A percentile compares a stretch with the other conserved stretches of the same genome.
These are phyloP conservation scores for Tricholoma hemisulphureum DNA, from an alignment of 768 basidiomycete genomes.

Conservation along the genomic window DNA sequence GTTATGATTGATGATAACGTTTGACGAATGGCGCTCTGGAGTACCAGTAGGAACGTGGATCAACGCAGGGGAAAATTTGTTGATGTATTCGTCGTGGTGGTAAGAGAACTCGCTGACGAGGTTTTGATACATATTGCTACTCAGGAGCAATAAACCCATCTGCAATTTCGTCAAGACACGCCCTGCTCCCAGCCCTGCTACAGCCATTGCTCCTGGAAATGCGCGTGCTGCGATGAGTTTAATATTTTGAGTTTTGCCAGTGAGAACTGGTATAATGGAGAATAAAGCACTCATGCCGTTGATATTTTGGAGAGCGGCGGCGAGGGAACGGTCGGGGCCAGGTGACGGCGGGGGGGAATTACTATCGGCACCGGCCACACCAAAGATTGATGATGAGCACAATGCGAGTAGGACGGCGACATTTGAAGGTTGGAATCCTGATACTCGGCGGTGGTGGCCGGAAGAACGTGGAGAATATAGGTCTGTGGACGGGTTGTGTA, in stretches of 20 bases:
- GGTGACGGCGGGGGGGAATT: neutral
- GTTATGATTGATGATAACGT: neutral
- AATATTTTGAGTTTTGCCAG: neutral
- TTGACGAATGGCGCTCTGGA: neutral
- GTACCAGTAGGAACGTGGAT: neutral
- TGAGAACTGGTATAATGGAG: neutral
- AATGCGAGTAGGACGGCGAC: neutral
- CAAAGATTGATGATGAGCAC: neutral
- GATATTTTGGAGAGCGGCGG: neutral
- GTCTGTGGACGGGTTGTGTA: neutral
- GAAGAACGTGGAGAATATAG: neutral
- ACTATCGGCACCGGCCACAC: neutral
- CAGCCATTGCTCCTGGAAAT: neutral
- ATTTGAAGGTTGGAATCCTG: neutral
- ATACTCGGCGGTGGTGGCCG: neutral
- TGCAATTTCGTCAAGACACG: neutral
- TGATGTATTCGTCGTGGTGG: neutral
- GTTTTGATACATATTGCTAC: neutral
- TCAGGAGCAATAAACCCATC: neutral
- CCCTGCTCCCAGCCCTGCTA: neutral
- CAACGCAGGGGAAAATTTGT: neutral
- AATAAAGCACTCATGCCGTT: neutral
- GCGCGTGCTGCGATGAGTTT: neutral
- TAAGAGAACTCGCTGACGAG: neutral
- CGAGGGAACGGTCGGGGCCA: neutral